Percentiles rank a stretch among this genome's conserved stretches.
Evolutionary conservation across 345 rosid genomes (phyloP).

Genomic region (Excoecaria cochinchinensis): DNA sequence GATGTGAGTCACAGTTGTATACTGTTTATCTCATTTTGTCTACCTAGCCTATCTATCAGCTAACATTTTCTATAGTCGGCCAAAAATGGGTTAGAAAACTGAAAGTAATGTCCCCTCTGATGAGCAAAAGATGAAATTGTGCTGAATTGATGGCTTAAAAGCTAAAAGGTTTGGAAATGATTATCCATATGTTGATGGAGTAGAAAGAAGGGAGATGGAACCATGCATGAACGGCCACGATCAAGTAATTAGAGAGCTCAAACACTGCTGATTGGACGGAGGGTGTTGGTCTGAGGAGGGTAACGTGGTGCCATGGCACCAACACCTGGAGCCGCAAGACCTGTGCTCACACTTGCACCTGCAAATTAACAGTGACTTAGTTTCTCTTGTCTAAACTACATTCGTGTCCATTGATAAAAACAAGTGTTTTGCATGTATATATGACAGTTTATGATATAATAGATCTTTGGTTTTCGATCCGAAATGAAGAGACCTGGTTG

Average conservation of each 20-base stretch:
- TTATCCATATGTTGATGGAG: background rate
- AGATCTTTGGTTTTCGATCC: too few relatives aligned
- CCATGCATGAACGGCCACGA: background rate
- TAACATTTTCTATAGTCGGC: too few relatives aligned
- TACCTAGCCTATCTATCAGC: background rate
- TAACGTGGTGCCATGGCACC: slow-evolving; percentile 3
- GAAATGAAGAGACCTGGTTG: background rate
- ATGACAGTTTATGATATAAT: too few relatives aligned
- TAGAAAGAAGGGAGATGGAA: background rate
- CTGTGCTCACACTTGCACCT: slow-evolving; percentile 5
- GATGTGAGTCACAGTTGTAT: background rate
- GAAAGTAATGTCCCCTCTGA: background rate
- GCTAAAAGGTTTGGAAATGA: background rate
- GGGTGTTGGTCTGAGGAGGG: slow-evolving; percentile 18
- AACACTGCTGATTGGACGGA: slow-evolving; percentile 14
- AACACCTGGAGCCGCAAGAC: slow-evolving; percentile 4
- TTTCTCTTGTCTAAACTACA: too few relatives aligned
- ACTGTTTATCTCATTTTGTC: background rate
- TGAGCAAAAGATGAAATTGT: background rate
- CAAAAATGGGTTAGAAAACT: background rate
- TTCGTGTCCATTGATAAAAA: too few relatives aligned
- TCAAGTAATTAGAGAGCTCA: background rate
- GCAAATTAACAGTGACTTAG: background rate
- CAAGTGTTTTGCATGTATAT: too few relatives aligned
- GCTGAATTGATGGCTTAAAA: background rate